Base-by-base conservation (phyloP, 305 asterid genomes). In the Ajuga reptans region DNA sequence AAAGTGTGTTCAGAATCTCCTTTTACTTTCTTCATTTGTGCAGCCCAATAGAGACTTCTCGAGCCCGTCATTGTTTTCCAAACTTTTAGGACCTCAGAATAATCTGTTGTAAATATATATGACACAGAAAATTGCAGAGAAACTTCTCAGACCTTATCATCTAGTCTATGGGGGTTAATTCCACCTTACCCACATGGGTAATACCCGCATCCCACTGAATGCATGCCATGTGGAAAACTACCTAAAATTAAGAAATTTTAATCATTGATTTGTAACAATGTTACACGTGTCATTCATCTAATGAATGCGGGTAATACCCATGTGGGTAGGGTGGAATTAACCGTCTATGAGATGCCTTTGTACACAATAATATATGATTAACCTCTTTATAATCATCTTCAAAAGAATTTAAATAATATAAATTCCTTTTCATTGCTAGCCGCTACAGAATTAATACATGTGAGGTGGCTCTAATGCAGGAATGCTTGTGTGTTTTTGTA, bases 401-500 rank as follows among this genome's bases (percentile, higher is more conserved):
- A 39, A 65, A 39, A 64, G 56, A 65, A 69, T 69, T 68, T 78
- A 63, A 47, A 7, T 50, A 69, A 39, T 46, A 9, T 18, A 57
- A 54, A 8, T 52, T 61, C 60, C 24, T 72, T 64, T 68, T 64
- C 49, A 56, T 41, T 31, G 58, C 51, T 67, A 43, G 68, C 65
- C 45, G 52, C 31, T 62, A 9, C 71, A 6, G 9, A 63, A 47
- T 55, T 64, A 58, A 77, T 64, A 60, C 67, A 6, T 55, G 4
- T 47, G 55, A 53, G 36, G 71, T 84, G 79, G 72, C 74, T 59
- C 65, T 55, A 53, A 75, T 78, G 85, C 86, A 93, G 97, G 97
- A 91, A 75, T 87, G 89, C 80, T 74, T 86, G 62, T 86, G 87
- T 76, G 77, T 83, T 75, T 81, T 91, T 78, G 96, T 84, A 24